Evolutionary conservation across 768 basidiomycete genomes (phyloP).

Genomic region (Leccinum truebloodii): DNA sequence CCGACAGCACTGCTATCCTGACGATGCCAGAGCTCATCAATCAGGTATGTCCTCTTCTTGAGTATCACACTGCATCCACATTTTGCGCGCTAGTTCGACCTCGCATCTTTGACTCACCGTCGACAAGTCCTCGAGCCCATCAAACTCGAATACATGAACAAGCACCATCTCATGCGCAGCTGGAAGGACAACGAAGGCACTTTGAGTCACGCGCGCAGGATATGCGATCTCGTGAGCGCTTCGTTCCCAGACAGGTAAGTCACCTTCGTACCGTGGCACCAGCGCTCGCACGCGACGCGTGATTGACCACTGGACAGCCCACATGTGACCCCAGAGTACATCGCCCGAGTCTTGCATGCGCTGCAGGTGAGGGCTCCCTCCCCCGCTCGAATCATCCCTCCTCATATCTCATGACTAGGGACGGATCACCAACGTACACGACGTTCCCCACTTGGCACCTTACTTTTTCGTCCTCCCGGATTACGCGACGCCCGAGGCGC

Average conservation of each 20-base stretch:
- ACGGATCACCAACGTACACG: constrained; percentile 67
- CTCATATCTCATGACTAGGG: constrained; percentile 42
- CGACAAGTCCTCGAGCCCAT: constrained; percentile 76
- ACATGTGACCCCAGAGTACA: constrained; percentile 55
- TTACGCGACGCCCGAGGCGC: constrained; percentile 53
- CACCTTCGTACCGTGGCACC: background rate
- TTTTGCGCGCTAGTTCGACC: constrained; percentile 58
- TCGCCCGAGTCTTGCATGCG: constrained; percentile 61
- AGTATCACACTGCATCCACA: background rate
- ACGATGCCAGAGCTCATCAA: constrained; percentile 63
- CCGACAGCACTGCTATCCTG: constrained; percentile 68
- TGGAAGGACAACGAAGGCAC: constrained; percentile 54
- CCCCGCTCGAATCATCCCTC: background rate
- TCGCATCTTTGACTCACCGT: constrained; percentile 75
- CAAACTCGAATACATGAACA: constrained; percentile 89
- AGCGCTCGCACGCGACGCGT: background rate
- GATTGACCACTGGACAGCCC: constrained; percentile 32
- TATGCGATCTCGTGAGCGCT: constrained; percentile 52
- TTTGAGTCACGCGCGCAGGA: constrained; percentile 52
- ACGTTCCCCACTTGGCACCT: constrained; percentile 65
- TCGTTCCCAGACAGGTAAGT: constrained; percentile 60
- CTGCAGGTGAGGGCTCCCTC: constrained; percentile 48
- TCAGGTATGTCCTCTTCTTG: constrained; percentile 41
- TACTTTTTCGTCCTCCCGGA: constrained; percentile 82
- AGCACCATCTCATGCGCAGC: constrained; percentile 70